phyloP scores from a whole-genome alignment of 2,329 filamentous ascomycete species.

The Zarea fungicola region DNA sequence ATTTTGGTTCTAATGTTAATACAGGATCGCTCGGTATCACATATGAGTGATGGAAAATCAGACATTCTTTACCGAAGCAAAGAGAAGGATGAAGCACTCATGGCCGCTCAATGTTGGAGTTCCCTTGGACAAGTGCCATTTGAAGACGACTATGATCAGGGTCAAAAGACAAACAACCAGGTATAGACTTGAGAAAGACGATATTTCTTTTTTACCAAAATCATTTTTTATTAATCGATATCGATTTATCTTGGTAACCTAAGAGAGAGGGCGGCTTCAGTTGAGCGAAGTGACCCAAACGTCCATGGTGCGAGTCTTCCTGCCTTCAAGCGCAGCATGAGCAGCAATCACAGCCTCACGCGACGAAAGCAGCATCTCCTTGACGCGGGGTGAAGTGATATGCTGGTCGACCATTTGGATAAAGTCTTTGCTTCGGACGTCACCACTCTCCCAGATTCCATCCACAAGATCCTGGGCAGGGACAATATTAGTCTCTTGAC shows the following conservation, averaged over 20 bases:
- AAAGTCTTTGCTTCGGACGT: conserved; percentile 27
- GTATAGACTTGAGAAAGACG: neutral
- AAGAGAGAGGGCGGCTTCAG: neutral
- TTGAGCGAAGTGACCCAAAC: conserved; percentile 28
- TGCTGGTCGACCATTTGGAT: conserved; percentile 27
- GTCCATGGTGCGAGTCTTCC: conserved; percentile 36
- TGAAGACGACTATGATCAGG: conserved; percentile 25
- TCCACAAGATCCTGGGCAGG: conserved; percentile 36
- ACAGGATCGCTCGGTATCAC: conserved; percentile 40
- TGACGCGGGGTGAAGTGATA: conserved; percentile 24
- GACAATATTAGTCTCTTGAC: conserved; percentile 31
- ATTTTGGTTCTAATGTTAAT: conserved; percentile 7
- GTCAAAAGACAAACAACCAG: neutral
- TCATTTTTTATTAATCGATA: no score
- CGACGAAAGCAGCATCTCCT: conserved; percentile 22
- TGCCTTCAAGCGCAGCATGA: conserved; percentile 23
- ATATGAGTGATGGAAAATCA: conserved; percentile 37
- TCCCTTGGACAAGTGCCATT: conserved; percentile 41
- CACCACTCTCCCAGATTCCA: conserved; percentile 41
- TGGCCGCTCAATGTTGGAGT: conserved; percentile 38
- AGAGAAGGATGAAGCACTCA: conserved; percentile 40
- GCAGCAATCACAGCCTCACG: conserved; percentile 29
- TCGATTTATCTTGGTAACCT: neutral
- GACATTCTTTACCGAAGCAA: conserved; percentile 37
- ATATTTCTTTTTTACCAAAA: no score